Percentiles rank a stretch among this genome's conserved stretches.
phyloP scores from a whole-genome alignment of 225 moss, liverwort and hornwort species.

The Lunularia cruciata region DNA sequence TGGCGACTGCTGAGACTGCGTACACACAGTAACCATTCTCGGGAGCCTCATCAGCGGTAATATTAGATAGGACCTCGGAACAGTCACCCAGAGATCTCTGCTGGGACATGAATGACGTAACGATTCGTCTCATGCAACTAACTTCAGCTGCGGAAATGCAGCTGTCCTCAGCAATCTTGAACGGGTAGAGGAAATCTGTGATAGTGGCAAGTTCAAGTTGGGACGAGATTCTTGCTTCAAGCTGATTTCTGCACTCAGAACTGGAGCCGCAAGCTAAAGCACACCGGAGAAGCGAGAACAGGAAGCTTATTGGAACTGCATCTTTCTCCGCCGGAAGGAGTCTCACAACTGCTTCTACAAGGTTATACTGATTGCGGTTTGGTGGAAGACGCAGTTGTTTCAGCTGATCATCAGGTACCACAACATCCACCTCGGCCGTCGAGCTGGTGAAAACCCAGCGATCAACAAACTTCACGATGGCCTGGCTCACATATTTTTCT shows the following conservation, averaged over 20 bases:
- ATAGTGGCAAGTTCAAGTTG: conserved; percentile 62
- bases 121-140: conserved; percentile 46
- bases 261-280: conserved; percentile 55
- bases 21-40: conserved; percentile 42
- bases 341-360: conserved; percentile 60
- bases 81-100: conserved; percentile 58
- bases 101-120: conserved; percentile 57
- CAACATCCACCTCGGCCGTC: conserved; percentile 12
- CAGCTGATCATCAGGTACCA: conserved; percentile 20
- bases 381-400: conserved; percentile 33
- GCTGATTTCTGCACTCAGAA: conserved; percentile 54
- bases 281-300: conserved; percentile 69
- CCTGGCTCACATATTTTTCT: conserved; percentile 78
- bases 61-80: conserved; percentile 20
- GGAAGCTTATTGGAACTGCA: conserved; percentile 68
- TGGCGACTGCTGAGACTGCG: conserved; percentile 64
- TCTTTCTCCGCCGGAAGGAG: conserved; percentile 60
- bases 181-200: conserved; percentile 61
- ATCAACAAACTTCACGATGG: conserved; percentile 76
- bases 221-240: conserved; percentile 37
- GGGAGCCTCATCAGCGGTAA: conserved; percentile 28
- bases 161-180: conserved; percentile 48
- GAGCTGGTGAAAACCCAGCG: conserved; percentile 57
- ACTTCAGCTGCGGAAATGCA: conserved; percentile 36
- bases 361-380: conserved; percentile 37